Percentiles rank a stretch among this genome's conserved stretches.
Conservation (phyloP, 345 rosid genomes). For the Barbarea vulgaris region DNA sequence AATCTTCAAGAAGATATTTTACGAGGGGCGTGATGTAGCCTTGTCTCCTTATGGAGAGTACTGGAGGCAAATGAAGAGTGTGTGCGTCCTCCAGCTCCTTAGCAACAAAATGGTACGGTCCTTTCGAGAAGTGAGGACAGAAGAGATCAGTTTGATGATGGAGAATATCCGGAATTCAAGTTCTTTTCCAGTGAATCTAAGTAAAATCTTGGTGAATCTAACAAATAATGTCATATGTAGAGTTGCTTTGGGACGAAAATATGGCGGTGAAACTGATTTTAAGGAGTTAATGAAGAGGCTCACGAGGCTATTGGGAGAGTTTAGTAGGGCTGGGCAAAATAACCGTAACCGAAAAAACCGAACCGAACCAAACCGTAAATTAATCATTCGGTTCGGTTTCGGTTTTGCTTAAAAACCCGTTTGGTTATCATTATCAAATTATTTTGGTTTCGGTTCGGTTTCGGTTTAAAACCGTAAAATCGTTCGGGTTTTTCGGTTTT, state of each 20-base stretch:
- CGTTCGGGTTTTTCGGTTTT: too few relatives aligned
- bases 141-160: slow-evolving; percentile 45
- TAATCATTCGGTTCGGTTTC: too few relatives aligned
- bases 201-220: not conserved
- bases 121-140: slow-evolving; percentile 44
- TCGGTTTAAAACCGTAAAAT: too few relatives aligned
- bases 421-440: too few relatives aligned
- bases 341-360: too few relatives aligned
- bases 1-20: slow-evolving; percentile 41
- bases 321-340: too few relatives aligned
- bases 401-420: too few relatives aligned
- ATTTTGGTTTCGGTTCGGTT: too few relatives aligned
- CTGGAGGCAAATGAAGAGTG: slow-evolving; percentile 65
- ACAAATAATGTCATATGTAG: not conserved
- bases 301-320: not conserved
- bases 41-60: slow-evolving; percentile 62
- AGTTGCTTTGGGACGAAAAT: not conserved
- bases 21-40: slow-evolving; percentile 43
- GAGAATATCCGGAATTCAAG: slow-evolving; percentile 28
- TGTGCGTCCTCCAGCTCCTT: slow-evolving; percentile 48
- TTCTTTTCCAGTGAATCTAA: not conserved
- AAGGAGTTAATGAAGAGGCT: not conserved
- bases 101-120: slow-evolving; percentile 52
- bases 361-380: too few relatives aligned
- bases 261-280: not conserved